A percentile compares a stretch with the other conserved stretches of the same genome.
Conservation (phyloP, 768 basidiomycete species). For the Roridomyces roridus region DNA sequence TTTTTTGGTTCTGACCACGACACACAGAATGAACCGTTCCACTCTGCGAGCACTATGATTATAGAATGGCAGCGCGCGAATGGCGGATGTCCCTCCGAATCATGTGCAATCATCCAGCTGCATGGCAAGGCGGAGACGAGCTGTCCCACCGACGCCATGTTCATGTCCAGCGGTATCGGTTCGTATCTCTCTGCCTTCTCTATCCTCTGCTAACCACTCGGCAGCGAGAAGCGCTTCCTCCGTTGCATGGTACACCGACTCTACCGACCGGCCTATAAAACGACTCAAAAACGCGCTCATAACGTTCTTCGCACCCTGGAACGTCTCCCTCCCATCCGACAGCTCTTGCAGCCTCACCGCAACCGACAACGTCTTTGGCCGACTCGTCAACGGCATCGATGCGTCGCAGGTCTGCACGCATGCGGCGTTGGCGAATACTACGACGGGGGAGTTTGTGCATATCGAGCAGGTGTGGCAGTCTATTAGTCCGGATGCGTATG, state of each 20-base stretch:
- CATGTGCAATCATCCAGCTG: slow-evolving; percentile 54
- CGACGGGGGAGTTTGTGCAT: slow-evolving; percentile 48
- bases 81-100: slow-evolving; percentile 43
- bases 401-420: slow-evolving; percentile 36
- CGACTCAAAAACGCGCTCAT: slow-evolving; percentile 39
- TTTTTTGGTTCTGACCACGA: no score
- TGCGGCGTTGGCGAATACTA: slow-evolving; percentile 28
- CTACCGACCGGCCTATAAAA: slow-evolving; percentile 40
- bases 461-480: slow-evolving; percentile 43
- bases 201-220: neutral
- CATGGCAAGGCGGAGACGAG: slow-evolving; percentile 50
- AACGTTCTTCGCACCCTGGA: slow-evolving; percentile 41
- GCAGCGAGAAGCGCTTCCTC: slow-evolving; percentile 25
- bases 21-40: slow-evolving; percentile 51
- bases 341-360: slow-evolving; percentile 48
- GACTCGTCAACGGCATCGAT: slow-evolving; percentile 46
- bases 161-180: slow-evolving; percentile 55
- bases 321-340: slow-evolving; percentile 46
- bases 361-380: slow-evolving; percentile 52
- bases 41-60: slow-evolving; percentile 45
- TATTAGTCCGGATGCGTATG: slow-evolving; percentile 27
- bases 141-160: slow-evolving; percentile 46
- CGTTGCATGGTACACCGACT: slow-evolving; percentile 45
- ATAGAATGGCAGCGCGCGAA: slow-evolving; percentile 45
- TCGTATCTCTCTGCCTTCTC: slow-evolving; percentile 13